Base-by-base conservation (phyloP, 305 asterid genomes). In the Rubia peregrina region DNA sequence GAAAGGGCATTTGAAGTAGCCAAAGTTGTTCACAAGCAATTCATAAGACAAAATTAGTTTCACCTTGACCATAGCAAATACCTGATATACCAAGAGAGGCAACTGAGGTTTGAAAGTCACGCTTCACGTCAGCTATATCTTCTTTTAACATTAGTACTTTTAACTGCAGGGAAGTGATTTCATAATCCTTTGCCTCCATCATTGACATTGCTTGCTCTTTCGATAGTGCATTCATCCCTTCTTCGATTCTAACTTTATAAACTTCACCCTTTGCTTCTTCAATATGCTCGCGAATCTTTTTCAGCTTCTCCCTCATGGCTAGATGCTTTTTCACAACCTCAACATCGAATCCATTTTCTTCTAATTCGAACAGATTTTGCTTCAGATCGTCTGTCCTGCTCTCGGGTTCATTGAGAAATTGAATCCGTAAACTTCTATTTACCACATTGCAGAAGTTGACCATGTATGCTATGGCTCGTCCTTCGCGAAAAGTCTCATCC, bases 381-480 rank as follows among this genome's bases (percentile, higher is more conserved):
- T 81, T 65, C 30, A 83, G 75, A 60, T 90, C 94, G 21, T 82
- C 78, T 16, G 73, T 78, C 40, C 64, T 61, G 80, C 83, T 75
- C 73, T 68, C 66, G 3, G 94, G 82, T 70, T 81, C 89, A 7
- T 72, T 77, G 5, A 44, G 49, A 60, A 77, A 59, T 71, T 68
- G 85, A 77, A 90, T 70, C 63, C 64, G 82, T 17, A 80, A 77
- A 33, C 79, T 73, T 74, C 73, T 86, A 64, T 85, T 95, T 21
- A 85, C 91, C 64, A 82, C 61, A 48, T 85, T 79, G 59, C 82
- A 64, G 77, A 85, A 92, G 9, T 82, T 82, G 0, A 90, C 93
- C 97, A 89, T 92, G 61, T 10, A 80, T 57, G 90, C 95, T 57
- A 92, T 78, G 67, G 98, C 98, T 76, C 78, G 55, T 36, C 97